Evolutionary conservation across 805 yeast species (phyloP), one percentile per base, ranked within the genome.

Genomic region (Starmerella apicola): DNA sequence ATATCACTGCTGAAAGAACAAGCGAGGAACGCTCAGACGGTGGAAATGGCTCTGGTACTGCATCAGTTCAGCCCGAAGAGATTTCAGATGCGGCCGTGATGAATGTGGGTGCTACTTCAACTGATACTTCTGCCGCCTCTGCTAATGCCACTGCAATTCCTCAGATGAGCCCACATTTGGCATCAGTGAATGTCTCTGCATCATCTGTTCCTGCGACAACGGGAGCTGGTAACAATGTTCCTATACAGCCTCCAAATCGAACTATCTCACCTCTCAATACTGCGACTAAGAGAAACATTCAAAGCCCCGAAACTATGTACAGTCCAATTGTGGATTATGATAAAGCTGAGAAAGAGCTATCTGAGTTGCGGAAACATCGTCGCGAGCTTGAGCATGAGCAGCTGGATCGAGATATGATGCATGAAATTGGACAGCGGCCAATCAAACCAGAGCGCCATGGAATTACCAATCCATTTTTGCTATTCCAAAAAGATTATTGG

Each of bases 401-500:
- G 27, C 51, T 60, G 55, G 50, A 62, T 36, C 52, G 59, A 19
- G 64, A 58, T 23, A 41, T 61, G 43, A 49, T 56, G 32, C 53
- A 52, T 32, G 60, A 58, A 38, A 45, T 63, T n/a, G 67, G 67
- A 2, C 58, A 55, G 19, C 48, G 57, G 24, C 68, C 68, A 1
- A 44, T 48, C 16, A 57, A 57, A 36, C 67, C 67, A 1, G 64
- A 61, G 29, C 51, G 64, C 16, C 45, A 50, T 2, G 61, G 63
- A 18, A 55, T 54, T 21, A 61, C 66, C 3, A 63, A 63, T 43
- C 68, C 68, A 18, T 63, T 61, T 36, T 42, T 63, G 27, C 51
- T 63, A 5, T 63, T 60, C 45, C 67, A 63, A 38, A 63, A 63
- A 38, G 62, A 59, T 28, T 60, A 59, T 43, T 63, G 68, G 68